Evolutionary conservation across 2,329 filamentous ascomycete species (phyloP).

Genomic region (Clonostachys solani): DNA sequence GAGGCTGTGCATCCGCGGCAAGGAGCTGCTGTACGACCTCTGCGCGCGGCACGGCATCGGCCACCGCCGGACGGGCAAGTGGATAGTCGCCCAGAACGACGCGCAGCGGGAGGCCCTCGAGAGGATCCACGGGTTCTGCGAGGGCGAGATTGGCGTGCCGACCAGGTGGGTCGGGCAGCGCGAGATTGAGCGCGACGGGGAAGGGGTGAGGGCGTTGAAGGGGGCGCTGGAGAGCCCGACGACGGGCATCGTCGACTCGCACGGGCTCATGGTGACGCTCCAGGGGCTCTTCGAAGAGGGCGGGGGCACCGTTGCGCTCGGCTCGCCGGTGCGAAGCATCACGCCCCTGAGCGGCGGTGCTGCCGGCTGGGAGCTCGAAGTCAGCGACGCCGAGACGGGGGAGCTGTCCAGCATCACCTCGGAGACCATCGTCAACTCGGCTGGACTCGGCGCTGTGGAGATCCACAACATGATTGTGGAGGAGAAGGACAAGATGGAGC

Average conservation of each 20-base stretch:
- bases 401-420: constrained; percentile 60
- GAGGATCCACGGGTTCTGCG: constrained; percentile 40
- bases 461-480: constrained; percentile 82
- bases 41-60: constrained; percentile 65
- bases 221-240: constrained; percentile 80
- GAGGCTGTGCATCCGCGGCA: constrained; percentile 73
- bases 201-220: constrained; percentile 65
- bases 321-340: constrained; percentile 60
- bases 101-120: constrained; percentile 62
- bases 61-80: constrained; percentile 78
- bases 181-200: constrained; percentile 65
- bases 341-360: constrained; percentile 33
- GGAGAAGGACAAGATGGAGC: constrained; percentile 43
- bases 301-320: constrained; percentile 71
- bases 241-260: constrained; percentile 88
- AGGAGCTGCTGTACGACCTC: constrained; percentile 72
- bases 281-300: constrained; percentile 71
- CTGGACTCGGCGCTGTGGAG: constrained; percentile 71
- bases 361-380: constrained; percentile 65
- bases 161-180: constrained; percentile 62
- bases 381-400: constrained; percentile 38
- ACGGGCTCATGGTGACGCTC: constrained; percentile 78
- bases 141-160: constrained; percentile 49
- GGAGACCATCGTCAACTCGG: constrained; percentile 78
- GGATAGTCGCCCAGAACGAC: constrained; percentile 85